These are phyloP conservation scores for Leccinum imitatum DNA, from an alignment of 768 basidiomycete genomes.

Conservation along the genomic window DNA sequence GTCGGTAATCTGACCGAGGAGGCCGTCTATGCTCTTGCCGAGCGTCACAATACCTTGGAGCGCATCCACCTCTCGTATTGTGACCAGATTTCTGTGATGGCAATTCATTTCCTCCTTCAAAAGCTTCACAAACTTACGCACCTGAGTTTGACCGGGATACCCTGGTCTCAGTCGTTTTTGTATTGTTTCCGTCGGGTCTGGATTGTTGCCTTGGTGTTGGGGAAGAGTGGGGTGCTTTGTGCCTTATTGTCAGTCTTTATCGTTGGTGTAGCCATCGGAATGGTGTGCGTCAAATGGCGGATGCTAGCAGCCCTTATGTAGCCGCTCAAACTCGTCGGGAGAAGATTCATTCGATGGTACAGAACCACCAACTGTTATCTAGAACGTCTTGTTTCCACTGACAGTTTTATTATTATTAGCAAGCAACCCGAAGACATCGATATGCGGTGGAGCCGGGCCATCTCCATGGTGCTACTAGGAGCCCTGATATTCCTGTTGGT, in stretches of 20 bases:
- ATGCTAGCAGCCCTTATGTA: constrained; percentile 50
- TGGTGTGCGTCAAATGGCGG: constrained; percentile 63
- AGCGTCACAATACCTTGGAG: constrained; percentile 84
- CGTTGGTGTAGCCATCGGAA: constrained; percentile 58
- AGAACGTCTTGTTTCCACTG: no score
- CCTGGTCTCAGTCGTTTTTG: constrained; percentile 47
- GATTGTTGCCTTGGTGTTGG: constrained; percentile 58
- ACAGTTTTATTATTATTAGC: no score
- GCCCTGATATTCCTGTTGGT: constrained; percentile 68
- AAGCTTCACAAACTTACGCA: constrained; percentile 91
- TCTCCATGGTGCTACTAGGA: constrained; percentile 56
- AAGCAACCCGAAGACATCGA: constrained; percentile 14
- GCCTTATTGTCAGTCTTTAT: constrained; percentile 55
- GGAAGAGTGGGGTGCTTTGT: constrained; percentile 39
- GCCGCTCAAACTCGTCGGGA: constrained; percentile 32
- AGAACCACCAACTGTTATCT: no score
- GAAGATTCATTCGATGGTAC: constrained; percentile 17
- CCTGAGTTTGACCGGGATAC: constrained; percentile 95
- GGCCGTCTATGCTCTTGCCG: constrained; percentile 84
- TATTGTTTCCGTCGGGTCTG: constrained; percentile 56
- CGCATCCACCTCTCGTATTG: constrained; percentile 98
- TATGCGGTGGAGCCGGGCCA: constrained; percentile 35
- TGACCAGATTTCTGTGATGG: constrained; percentile 89
- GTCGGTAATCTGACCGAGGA: constrained; percentile 93
- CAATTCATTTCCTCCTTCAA: constrained; percentile 86